Evolutionary conservation across 208 protist species (phyloP).

Genomic region (Trypanosoma rangeli): DNA sequence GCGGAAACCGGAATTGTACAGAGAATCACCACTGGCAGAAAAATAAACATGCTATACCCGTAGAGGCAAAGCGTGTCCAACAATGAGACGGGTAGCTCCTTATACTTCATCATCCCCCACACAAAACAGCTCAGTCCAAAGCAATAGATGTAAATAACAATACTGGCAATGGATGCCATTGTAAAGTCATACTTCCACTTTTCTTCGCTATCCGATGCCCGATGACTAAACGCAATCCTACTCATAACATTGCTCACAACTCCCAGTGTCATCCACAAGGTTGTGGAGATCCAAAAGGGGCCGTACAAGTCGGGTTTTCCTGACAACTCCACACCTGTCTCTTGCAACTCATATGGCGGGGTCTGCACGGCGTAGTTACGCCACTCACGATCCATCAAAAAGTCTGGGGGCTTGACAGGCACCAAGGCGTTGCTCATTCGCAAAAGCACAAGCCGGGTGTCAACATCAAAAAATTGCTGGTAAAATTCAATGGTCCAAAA

Average conservation of each 20-base stretch:
- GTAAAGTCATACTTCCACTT: constrained; percentile 83
- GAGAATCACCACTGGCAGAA: constrained; percentile 69
- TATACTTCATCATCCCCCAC: constrained; percentile 88
- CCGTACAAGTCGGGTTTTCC: constrained; percentile 87
- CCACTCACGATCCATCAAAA: constrained; percentile 81
- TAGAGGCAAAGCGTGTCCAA: constrained; percentile 82
- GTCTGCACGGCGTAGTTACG: constrained; percentile 23
- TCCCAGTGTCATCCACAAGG: constrained; percentile 86
- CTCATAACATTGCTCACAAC: constrained; percentile 85
- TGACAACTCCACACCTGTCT: constrained; percentile 49
- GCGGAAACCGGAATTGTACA: constrained; percentile 67
- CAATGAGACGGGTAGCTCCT: constrained; percentile 67
- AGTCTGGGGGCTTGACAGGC: constrained; percentile 76
- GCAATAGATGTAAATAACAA: constrained; percentile 86
- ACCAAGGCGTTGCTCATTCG: constrained; percentile 72
- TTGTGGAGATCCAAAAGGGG: constrained; percentile 91
- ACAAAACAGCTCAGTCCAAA: constrained; percentile 69
- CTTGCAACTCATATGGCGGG: constrained; percentile 31
- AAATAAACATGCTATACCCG: constrained; percentile 91
- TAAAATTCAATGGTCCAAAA: constrained; percentile 88
- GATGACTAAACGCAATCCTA: constrained; percentile 47
- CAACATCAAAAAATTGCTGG: constrained; percentile 91
- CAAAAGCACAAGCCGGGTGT: constrained; percentile 74
- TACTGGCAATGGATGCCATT: constrained; percentile 62
- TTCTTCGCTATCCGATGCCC: constrained; percentile 18